Percentiles rank a stretch among this genome's conserved stretches.
Evolutionary conservation across 1,284 basidiomycete species (phyloP).

Genomic region (Quambalaria eucalypti): DNA sequence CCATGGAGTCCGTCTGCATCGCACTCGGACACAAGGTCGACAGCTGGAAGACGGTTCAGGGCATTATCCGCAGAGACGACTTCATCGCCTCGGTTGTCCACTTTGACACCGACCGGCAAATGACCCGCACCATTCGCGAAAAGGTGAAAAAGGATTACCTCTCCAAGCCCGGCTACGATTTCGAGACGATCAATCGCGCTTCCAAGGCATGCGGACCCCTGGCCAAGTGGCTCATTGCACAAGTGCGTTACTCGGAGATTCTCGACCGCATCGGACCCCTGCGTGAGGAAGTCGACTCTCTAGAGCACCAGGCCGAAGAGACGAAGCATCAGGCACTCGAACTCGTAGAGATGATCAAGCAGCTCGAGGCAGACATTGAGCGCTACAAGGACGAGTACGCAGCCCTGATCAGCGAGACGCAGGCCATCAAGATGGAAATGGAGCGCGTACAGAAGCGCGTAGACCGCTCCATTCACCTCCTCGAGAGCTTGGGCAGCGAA

Average conservation of each 20-base stretch:
- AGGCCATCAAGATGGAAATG: constrained; percentile 96
- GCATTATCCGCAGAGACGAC: constrained; percentile 90
- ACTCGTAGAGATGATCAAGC: constrained; percentile 83
- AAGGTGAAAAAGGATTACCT: constrained; percentile 90
- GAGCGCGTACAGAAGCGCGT: constrained; percentile 94
- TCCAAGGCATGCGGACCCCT: constrained; percentile 96
- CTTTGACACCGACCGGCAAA: constrained; percentile 83
- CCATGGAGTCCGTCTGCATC: constrained; percentile 98
- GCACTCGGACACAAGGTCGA: constrained; percentile 95
- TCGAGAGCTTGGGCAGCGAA: constrained; percentile 91
- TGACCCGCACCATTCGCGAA: constrained; percentile 83
- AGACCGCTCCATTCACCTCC: constrained; percentile 86
- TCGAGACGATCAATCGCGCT: constrained; percentile 87
- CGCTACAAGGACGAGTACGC: constrained; percentile 98
- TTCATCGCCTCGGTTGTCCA: constrained; percentile 95
- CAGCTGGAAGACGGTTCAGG: constrained; percentile 91
- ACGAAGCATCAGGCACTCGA: constrained; percentile 84
- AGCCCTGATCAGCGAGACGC: constrained; percentile 87
- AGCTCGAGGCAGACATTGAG: constrained; percentile 84
- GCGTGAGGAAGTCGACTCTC: constrained; percentile 84
- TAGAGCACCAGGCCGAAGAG: constrained; percentile 81
- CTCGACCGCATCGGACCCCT: constrained; percentile 94
- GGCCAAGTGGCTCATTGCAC: constrained; percentile 95
- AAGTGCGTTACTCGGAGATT: constrained; percentile 95
- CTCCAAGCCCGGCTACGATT: constrained; percentile 82